Percentiles rank a stretch among this genome's conserved stretches.
Conservation (phyloP, 169 alveolate genomes). For the Amoebophrya sp. region DNA sequence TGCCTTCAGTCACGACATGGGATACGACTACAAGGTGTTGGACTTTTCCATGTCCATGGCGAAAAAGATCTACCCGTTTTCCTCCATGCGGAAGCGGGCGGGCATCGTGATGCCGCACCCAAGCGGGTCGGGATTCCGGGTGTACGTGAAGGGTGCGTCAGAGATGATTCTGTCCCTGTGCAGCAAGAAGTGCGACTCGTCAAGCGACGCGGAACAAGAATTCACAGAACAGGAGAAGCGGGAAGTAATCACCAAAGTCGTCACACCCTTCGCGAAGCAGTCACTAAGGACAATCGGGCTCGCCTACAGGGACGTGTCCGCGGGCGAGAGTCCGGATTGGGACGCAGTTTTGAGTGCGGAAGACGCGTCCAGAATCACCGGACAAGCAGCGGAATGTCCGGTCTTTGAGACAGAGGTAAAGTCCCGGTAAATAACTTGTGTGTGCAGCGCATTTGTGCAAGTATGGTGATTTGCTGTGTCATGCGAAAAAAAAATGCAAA, state of each 20-base stretch:
- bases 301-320: slow-evolving; percentile 54
- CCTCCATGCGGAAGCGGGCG: not conserved
- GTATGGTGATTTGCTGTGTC: too few species aligned
- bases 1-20: slow-evolving; percentile 55
- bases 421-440: too few species aligned
- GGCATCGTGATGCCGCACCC: not conserved
- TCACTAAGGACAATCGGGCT: slow-evolving; percentile 60
- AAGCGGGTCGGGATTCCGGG: not conserved
- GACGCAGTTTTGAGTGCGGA: not conserved
- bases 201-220: not conserved
- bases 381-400: not conserved
- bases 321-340: not conserved
- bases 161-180: not conserved
- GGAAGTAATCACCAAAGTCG: not conserved
- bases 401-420: slow-evolving; percentile 26
- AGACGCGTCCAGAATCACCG: slow-evolving; percentile 44
- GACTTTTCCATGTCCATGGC: not conserved
- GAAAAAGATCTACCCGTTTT: not conserved
- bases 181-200: not conserved
- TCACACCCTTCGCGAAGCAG: not conserved
- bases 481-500: too few species aligned
- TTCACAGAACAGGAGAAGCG: not conserved
- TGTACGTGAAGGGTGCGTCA: not conserved
- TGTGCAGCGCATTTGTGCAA: too few species aligned
- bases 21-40: slow-evolving; percentile 48